Conservation (phyloP, 768 basidiomycete species). For the Sporobolomyces roseus region DNA sequence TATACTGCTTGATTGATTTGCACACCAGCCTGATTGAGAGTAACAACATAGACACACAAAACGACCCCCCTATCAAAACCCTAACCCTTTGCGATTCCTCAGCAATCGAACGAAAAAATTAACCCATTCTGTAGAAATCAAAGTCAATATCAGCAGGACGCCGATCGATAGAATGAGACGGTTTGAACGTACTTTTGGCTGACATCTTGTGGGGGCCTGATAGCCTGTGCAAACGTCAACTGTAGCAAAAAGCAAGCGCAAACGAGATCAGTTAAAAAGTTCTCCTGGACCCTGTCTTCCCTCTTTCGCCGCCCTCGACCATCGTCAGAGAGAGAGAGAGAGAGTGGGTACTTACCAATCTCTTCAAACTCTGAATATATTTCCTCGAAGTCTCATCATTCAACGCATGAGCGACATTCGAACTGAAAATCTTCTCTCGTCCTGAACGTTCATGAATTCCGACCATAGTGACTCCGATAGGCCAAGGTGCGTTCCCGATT, state of each 20-base stretch:
- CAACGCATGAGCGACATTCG: slow-evolving; percentile 94
- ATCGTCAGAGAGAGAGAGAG: slow-evolving; percentile 53
- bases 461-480: slow-evolving; percentile 96
- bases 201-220: slow-evolving; percentile 32
- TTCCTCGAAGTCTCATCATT: slow-evolving; percentile 99
- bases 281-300: no score
- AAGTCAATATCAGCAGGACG: neutral
- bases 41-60: no score
- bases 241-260: neutral
- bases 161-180: neutral
- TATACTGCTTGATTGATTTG: no score
- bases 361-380: slow-evolving; percentile 94
- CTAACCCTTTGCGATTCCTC: no score
- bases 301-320: neutral
- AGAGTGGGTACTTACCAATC: slow-evolving; percentile 74
- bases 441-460: slow-evolving; percentile 93
- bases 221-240: slow-evolving; percentile 39
- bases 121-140: neutral
- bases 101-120: neutral
- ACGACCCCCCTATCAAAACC: no score
- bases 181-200: slow-evolving; percentile 28
- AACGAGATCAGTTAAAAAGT: neutral
- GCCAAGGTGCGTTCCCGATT: slow-evolving; percentile 99
- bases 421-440: slow-evolving; percentile 93
- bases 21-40: no score